Conservation (phyloP, 352 stramenopile species). For the Phytophthora boehmeriae region DNA sequence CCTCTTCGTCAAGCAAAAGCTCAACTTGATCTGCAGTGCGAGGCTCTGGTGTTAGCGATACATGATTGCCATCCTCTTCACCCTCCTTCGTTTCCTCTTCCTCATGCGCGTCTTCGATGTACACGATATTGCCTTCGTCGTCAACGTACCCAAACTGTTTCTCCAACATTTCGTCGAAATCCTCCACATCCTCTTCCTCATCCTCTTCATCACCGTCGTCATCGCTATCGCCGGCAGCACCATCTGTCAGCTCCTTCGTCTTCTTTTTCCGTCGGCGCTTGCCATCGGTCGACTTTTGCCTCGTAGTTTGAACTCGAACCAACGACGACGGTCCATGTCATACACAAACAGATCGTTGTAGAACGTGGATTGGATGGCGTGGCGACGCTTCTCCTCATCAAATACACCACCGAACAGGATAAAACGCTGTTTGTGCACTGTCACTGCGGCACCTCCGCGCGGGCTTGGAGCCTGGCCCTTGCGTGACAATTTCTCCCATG, state of each 20-base stretch:
- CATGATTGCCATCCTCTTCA: constrained; percentile 23
- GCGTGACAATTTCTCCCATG: constrained; percentile 94
- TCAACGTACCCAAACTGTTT: constrained; percentile 97
- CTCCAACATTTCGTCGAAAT: constrained; percentile 82
- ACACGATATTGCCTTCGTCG: constrained; percentile 95
- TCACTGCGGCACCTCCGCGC: constrained; percentile 81
- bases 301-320: constrained; percentile 93
- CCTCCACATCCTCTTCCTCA: constrained; percentile 79
- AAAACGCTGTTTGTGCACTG: constrained; percentile 94
- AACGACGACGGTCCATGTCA: constrained; percentile 96
- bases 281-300: constrained; percentile 80
- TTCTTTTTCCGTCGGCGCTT: constrained; percentile 77
- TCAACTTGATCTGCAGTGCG: constrained; percentile 13
- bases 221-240: constrained; percentile 46
- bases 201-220: constrained; percentile 57
- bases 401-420: constrained; percentile 97
- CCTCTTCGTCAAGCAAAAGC: constrained; percentile 32
- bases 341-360: constrained; percentile 98
- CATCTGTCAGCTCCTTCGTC: constrained; percentile 43
- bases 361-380: constrained; percentile 91
- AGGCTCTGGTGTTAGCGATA: not conserved
- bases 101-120: constrained; percentile 91
- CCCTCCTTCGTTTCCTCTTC: constrained; percentile 68
- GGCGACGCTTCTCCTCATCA: constrained; percentile 89
- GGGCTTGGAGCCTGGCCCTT: constrained; percentile 87